A percentile compares a stretch with the other conserved stretches of the same genome.
Evolutionary conservation across 1,284 basidiomycete genomes (phyloP).

Genomic region (Fomitopsis betulina): DNA sequence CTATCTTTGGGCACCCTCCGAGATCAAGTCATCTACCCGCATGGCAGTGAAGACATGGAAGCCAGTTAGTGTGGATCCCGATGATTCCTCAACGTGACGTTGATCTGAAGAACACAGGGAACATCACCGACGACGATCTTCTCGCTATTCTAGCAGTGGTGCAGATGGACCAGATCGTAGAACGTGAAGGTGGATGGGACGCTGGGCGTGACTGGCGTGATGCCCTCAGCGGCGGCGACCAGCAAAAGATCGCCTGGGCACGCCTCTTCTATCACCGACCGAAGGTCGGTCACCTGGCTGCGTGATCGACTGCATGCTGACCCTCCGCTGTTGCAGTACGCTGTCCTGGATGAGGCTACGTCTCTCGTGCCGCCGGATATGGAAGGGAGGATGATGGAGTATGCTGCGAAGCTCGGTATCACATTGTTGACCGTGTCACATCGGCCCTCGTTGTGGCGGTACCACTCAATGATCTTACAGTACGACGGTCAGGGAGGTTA

Average conservation of each 20-base stretch:
- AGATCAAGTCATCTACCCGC: slow-evolving; percentile 90
- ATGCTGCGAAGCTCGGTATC: slow-evolving; percentile 84
- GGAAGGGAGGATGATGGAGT: slow-evolving; percentile 94
- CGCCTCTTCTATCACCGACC: slow-evolving; percentile 94
- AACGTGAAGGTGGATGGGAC: slow-evolving; percentile 97
- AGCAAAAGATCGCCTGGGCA: slow-evolving; percentile 95
- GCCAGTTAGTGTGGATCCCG: slow-evolving; percentile 43
- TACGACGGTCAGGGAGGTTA: slow-evolving; percentile 84
- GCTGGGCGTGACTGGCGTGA: slow-evolving; percentile 89
- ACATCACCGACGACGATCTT: slow-evolving; percentile 76
- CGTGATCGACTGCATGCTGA: not conserved
- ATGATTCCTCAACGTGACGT: slow-evolving; percentile 9
- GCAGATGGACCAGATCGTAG: slow-evolving; percentile 85
- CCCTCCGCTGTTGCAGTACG: slow-evolving; percentile 57
- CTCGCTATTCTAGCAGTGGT: slow-evolving; percentile 73
- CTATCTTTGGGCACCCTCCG: slow-evolving; percentile 90
- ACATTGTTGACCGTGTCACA: slow-evolving; percentile 91
- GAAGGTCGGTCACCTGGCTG: slow-evolving; percentile 48
- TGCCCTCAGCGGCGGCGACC: slow-evolving; percentile 83
- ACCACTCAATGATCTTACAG: slow-evolving; percentile 90
- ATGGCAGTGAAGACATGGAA: slow-evolving; percentile 75
- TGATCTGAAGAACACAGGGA: slow-evolving; percentile 31
- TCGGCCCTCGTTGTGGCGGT: slow-evolving; percentile 92
- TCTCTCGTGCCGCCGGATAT: slow-evolving; percentile 91
- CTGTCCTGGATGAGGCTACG: slow-evolving; percentile 95